Evolutionary conservation across 1,284 basidiomycete species (phyloP).

Genomic region (Tilletia caries): DNA sequence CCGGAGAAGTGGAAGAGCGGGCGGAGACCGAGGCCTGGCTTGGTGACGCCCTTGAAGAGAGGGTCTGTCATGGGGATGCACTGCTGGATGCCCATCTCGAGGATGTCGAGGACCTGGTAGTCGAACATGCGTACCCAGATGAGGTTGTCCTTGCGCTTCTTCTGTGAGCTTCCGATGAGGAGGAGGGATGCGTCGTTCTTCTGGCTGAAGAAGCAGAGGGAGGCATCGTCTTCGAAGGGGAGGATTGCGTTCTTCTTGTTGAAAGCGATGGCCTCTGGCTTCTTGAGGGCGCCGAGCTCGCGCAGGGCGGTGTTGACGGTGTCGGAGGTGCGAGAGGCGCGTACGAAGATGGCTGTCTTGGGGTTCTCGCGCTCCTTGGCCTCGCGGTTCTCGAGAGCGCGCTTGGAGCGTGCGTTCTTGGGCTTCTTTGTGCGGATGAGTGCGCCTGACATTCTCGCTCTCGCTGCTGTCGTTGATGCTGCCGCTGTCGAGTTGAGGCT

Average conservation of each 20-base stretch:
- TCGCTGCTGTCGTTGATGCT: background rate
- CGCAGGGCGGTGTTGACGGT: conserved; percentile 76
- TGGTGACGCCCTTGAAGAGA: conserved; percentile 71
- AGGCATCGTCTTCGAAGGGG: conserved; percentile 75
- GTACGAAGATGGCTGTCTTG: conserved; percentile 80
- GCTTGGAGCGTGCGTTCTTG: conserved; percentile 94
- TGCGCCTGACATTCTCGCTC: background rate
- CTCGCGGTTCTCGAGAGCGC: conserved; percentile 79
- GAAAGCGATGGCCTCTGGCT: conserved; percentile 74
- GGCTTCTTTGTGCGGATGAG: conserved; percentile 64
- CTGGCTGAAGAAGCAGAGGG: conserved; percentile 85
- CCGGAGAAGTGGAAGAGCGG: conserved; percentile 92
- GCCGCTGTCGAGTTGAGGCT: background rate
- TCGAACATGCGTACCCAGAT: conserved; percentile 86
- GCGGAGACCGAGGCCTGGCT: conserved; percentile 83
- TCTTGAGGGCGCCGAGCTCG: conserved; percentile 59
- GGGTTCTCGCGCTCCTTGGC: conserved; percentile 80
- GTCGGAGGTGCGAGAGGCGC: conserved; percentile 80
- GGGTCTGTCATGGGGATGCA: conserved; percentile 70
- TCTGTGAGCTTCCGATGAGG: conserved; percentile 83
- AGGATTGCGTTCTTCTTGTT: conserved; percentile 89
- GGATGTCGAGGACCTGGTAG: conserved; percentile 83
- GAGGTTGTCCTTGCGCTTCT: conserved; percentile 88
- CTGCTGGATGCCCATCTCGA: conserved; percentile 82
- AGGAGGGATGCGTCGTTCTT: conserved; percentile 97